Base-by-base conservation (phyloP, 768 basidiomycete species). In the Leccinum ochraceum region DNA sequence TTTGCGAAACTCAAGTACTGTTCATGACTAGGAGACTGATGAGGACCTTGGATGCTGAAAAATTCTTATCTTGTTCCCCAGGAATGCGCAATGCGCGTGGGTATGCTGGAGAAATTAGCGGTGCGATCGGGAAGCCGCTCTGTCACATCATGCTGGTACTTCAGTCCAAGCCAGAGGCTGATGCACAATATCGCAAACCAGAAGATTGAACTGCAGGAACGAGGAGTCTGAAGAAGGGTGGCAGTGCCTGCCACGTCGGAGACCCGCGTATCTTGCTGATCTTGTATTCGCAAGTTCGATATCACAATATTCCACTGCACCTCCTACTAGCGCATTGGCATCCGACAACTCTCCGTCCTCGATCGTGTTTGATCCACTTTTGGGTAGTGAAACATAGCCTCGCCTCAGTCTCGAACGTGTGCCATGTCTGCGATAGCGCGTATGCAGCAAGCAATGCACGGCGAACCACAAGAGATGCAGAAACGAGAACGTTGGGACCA, bases 401-500 rank as follows among this genome's bases (percentile, higher is more conserved):
- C 11, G 36, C 36, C 14, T 37, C 36, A 16, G 36, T 37, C 52
- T 34, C 17, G 32, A 20, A 26, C 9, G 24, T 16, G 44, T 1
- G 5, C 16, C 10, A 17, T 22, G n/a, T 17, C 22, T 34, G 11
- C 11, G 8, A 6, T 22, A 32, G 16, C 26, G 22, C 20, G 17
- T 30, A 3, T 4, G 37, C 1, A 39, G 42, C 24, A 51, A 13
- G 16, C 24, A 36, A 20, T 28, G 3, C 16, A 17, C 16, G 0
- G 26, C 46, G 51, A 65, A 53, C 55, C 57, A 54, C 3, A 32
- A 1, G 42, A 65, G 28, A 1, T 67, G 68, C 9, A 65, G 16
- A 5, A 53, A 54, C 0, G 68, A 53, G 6, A 70, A 48, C 6
- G 24, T 8, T 6, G 69, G 68, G 3, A 65, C 48, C 2, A 58